phyloP scores from a whole-genome alignment of 805 yeast species.

The Spathaspora gorwiae region DNA sequence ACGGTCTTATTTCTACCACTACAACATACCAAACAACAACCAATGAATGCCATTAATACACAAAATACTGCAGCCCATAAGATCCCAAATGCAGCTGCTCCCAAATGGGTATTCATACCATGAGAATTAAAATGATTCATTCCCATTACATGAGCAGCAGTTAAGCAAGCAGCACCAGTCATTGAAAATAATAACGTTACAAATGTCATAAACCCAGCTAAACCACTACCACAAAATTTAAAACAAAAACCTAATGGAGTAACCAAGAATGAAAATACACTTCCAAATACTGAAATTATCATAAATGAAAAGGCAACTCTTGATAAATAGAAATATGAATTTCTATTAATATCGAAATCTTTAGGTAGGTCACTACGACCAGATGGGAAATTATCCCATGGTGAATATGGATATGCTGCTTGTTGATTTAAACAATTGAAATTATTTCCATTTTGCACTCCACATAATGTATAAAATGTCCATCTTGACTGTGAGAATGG shows the following conservation, averaged over 20 bases:
- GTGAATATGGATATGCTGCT: conserved; percentile 31
- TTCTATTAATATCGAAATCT: conserved; percentile 44
- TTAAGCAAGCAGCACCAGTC: conserved; percentile 45
- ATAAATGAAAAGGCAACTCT: conserved; percentile 36
- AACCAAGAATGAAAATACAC: conserved; percentile 33
- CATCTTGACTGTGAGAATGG: conserved; percentile 16
- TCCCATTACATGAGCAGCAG: conserved; percentile 55
- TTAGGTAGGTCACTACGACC: conserved; percentile 38
- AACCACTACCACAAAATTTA: conserved; percentile 1
- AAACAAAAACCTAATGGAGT: conserved; percentile 5
- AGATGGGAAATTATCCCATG: conserved; percentile 21
- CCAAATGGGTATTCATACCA: conserved; percentile 41
- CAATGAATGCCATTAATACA: conserved; percentile 10
- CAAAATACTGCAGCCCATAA: conserved; percentile 49
- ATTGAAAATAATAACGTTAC: conserved; percentile 40
- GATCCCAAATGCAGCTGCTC: conserved; percentile 52
- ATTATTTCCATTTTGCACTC: conserved; percentile 13
- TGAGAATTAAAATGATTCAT: conserved; percentile 42
- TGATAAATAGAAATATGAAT: conserved; percentile 59
- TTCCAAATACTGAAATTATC: conserved; percentile 58
- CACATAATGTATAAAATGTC: conserved; percentile 25
- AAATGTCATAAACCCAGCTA: conserved; percentile 5
- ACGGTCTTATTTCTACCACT: background rate
- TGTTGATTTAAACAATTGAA: conserved; percentile 14
- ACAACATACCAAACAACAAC: conserved; percentile 2